These are phyloP conservation scores for Coelastrella sp. DNA, from an alignment of 139 green algal species.

Conservation along the genomic window DNA sequence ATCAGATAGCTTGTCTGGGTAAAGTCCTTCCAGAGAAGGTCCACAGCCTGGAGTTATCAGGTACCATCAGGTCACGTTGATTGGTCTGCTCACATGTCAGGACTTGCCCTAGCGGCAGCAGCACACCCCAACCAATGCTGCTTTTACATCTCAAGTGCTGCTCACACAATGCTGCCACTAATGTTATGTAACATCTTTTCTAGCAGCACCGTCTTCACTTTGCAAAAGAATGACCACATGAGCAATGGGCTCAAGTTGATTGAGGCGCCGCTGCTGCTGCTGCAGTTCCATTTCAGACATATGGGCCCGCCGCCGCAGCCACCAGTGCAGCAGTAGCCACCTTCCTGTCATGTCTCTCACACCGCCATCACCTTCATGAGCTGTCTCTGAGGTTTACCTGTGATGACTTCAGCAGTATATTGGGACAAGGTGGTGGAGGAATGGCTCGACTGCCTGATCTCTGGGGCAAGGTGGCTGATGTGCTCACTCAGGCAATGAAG, in stretches of 20 bases:
- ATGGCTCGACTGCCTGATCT: background rate
- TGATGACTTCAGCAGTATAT: background rate
- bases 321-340: background rate
- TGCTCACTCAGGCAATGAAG: background rate
- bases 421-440: background rate
- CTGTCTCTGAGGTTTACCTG: background rate
- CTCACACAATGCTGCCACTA: no score
- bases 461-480: background rate
- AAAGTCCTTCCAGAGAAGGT: background rate
- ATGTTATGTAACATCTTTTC: no score
- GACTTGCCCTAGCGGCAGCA: no score
- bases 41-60: conserved; percentile 1
- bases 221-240: background rate
- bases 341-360: background rate
- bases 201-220: no score
- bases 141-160: no score
- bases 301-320: conserved; percentile 11
- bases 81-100: background rate
- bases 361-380: background rate
- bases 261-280: background rate
- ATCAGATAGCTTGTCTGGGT: conserved; percentile 10
- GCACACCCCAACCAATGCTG: no score
- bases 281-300: conserved; percentile 22
- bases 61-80: background rate
- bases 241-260: no score